Evolutionary conservation across 176 grass and related monocot species (phyloP).

Genomic region (Oryza officinalis): DNA sequence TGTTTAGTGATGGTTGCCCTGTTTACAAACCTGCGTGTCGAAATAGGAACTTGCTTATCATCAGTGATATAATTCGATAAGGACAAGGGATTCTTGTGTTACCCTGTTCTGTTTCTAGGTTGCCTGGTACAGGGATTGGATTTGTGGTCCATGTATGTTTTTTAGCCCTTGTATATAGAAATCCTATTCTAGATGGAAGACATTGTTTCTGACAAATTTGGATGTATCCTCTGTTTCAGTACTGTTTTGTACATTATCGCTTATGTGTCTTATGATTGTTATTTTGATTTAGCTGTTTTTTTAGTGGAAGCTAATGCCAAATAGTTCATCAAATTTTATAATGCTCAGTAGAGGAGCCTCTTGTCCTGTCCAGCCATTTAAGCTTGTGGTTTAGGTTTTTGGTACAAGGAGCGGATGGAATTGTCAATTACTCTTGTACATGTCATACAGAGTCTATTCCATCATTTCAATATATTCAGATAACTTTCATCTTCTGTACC

Average conservation of each 20-base stretch:
- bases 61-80: background rate
- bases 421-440: background rate
- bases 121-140: background rate
- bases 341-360: background rate
- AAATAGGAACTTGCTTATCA: background rate
- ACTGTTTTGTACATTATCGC: background rate
- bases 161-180: background rate
- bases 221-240: background rate
- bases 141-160: conserved; percentile 13
- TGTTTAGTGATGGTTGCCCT: background rate
- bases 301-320: background rate
- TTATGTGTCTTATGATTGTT: background rate
- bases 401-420: background rate
- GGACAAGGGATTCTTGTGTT: background rate
- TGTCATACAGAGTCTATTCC: too few species aligned
- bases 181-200: background rate
- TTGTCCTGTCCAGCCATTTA: background rate
- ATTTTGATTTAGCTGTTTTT: background rate
- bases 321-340: background rate
- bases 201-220: conserved; percentile 2
- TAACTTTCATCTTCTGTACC: background rate
- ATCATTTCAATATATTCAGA: background rate
- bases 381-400: background rate
- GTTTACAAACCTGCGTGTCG: background rate
- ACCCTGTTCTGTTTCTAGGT: background rate